Evolutionary conservation across 2,329 filamentous ascomycete species (phyloP).

Genomic region (Knufia petricola): DNA sequence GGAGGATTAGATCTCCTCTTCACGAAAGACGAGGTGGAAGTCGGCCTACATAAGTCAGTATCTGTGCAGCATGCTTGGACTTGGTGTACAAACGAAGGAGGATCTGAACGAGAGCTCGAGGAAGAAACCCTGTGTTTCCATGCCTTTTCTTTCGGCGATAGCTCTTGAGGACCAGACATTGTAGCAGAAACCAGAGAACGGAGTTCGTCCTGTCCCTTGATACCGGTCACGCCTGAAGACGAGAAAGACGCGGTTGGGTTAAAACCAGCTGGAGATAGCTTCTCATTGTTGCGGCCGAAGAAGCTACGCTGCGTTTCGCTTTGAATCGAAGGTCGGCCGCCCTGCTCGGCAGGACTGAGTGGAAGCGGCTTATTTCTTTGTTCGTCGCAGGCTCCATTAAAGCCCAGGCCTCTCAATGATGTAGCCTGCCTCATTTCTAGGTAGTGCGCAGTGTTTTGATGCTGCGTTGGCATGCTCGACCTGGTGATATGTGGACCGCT

Average conservation of each 20-base stretch:
- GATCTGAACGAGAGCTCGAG: not conserved
- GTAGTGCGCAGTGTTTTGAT: not conserved
- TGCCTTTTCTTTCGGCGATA: not conserved
- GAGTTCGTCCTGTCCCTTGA: slow-evolving; percentile 9
- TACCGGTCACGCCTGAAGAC: slow-evolving; percentile 2
- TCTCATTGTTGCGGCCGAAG: not conserved
- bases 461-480: not conserved
- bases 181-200: slow-evolving; percentile 2
- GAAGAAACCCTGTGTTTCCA: not conserved
- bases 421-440: slow-evolving; percentile 2
- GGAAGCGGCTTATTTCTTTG: slow-evolving; percentile 19
- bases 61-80: not conserved
- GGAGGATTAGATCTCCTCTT: slow-evolving; percentile 12
- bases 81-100: slow-evolving; percentile 1
- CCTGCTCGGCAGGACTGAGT: slow-evolving; percentile 13
- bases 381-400: slow-evolving; percentile 15
- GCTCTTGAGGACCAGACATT: slow-evolving; percentile 8
- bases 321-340: not conserved
- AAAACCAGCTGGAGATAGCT: not conserved
- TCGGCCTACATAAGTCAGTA: slow-evolving; percentile 8
- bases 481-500: not conserved
- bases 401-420: slow-evolving; percentile 3
- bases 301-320: slow-evolving; percentile 2
- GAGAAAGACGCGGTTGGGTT: not conserved
- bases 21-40: slow-evolving; percentile 12